phyloP scores from a whole-genome alignment of 2,329 filamentous ascomycete genomes.

The Fusarium irregulare region DNA sequence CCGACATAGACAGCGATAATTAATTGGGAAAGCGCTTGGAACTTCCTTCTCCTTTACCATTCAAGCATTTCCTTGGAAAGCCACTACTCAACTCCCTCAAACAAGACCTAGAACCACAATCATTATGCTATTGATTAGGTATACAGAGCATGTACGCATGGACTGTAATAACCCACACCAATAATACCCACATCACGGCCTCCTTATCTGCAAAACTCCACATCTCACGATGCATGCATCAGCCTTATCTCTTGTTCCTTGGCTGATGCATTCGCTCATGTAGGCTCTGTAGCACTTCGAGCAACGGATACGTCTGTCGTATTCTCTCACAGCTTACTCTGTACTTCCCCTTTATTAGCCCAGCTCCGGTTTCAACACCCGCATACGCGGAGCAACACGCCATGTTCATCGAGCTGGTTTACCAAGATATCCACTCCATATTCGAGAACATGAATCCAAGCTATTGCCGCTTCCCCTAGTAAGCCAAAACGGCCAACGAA shows the following conservation, averaged over 20 bases:
- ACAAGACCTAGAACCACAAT: neutral
- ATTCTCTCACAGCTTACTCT: neutral
- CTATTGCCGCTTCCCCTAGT: neutral
- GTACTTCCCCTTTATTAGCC: neutral
- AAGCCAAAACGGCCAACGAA: neutral
- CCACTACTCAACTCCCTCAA: neutral
- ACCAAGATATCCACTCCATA: constrained; percentile 6
- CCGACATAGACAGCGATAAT: neutral
- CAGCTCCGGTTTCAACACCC: neutral
- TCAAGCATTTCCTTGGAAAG: neutral
- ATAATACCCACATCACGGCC: constrained; percentile 14
- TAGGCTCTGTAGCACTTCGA: neutral
- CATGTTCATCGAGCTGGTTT: constrained; percentile 12
- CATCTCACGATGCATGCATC: constrained; percentile 26
- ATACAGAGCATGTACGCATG: neutral
- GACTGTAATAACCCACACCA: constrained; percentile 16
- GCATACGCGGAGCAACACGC: constrained; percentile 2
- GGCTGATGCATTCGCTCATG: neutral
- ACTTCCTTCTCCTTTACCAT: too few relatives aligned
- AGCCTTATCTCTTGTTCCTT: constrained; percentile 31
- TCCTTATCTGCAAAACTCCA: constrained; percentile 36
- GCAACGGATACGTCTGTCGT: neutral
- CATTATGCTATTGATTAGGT: constrained; percentile 6
- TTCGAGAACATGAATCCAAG: constrained; percentile 2
- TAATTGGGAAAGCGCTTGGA: neutral